Evolutionary conservation across 2,329 filamentous ascomycete species (phyloP).

Genomic region (Dothistroma septosporum): DNA sequence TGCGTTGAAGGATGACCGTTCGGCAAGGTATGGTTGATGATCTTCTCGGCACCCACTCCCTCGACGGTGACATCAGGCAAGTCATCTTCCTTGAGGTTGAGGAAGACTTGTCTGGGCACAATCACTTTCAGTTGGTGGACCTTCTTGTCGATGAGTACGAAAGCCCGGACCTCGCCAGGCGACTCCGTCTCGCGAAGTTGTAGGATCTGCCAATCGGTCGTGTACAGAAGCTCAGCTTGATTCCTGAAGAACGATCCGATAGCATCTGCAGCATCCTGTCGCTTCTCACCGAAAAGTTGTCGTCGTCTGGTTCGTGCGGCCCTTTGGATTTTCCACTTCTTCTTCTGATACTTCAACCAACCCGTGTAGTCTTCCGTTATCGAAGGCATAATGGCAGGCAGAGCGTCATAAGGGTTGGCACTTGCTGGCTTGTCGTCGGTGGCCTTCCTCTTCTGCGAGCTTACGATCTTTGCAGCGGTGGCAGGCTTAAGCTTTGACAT

Average conservation of each 20-base stretch:
- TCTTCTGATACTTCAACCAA: constrained; percentile 91
- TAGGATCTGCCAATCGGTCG: constrained; percentile 90
- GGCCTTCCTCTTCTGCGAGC: constrained; percentile 47
- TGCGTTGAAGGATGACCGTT: constrained; percentile 93
- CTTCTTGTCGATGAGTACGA: constrained; percentile 89
- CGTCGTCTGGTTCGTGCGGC: constrained; percentile 78
- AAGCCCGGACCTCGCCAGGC: constrained; percentile 81
- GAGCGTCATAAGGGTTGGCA: constrained; percentile 71
- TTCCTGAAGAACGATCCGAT: constrained; percentile 77
- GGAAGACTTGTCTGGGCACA: constrained; percentile 81
- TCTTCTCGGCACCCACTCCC: constrained; percentile 85
- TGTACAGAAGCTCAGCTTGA: constrained; percentile 84
- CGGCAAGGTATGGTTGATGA: constrained; percentile 85
- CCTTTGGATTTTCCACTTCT: constrained; percentile 98
- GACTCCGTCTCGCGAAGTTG: constrained; percentile 79
- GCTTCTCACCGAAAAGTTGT: constrained; percentile 87
- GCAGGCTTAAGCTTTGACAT: constrained; percentile 46
- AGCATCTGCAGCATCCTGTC: constrained; percentile 56
- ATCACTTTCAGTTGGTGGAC: constrained; percentile 83
- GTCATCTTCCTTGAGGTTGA: constrained; percentile 85
- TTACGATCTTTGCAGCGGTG: constrained; percentile 31
- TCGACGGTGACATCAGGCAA: constrained; percentile 83
- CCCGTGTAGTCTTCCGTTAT: constrained; percentile 81
- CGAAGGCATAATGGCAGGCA: constrained; percentile 79
- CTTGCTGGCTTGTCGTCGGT: constrained; percentile 51